These are phyloP conservation scores for Cantharellus anzutake DNA, from an alignment of 768 basidiomycete genomes.

Conservation along the genomic window DNA sequence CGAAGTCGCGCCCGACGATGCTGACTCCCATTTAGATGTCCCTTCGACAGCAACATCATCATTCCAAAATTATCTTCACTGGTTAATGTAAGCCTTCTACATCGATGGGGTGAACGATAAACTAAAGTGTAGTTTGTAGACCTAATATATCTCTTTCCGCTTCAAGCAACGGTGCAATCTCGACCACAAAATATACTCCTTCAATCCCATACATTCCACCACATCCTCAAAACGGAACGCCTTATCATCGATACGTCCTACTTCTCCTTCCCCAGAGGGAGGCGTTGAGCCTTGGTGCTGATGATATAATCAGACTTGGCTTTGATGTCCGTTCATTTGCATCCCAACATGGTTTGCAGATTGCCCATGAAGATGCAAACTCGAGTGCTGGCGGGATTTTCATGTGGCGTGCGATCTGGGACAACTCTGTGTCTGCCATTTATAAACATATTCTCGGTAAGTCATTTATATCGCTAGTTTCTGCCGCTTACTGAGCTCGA, in stretches of 20 bases:
- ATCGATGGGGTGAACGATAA: not conserved
- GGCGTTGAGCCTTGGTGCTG: conserved; percentile 10
- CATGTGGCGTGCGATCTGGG: conserved; percentile 75
- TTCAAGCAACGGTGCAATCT: not conserved
- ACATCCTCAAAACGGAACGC: conserved; percentile 76
- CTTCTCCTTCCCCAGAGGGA: conserved; percentile 56
- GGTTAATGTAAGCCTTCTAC: conserved; percentile 46
- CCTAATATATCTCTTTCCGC: conserved; percentile 63
- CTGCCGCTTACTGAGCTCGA: not conserved
- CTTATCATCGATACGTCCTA: conserved; percentile 75
- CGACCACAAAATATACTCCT: not conserved
- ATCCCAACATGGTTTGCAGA: conserved; percentile 25
- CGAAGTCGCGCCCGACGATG: not conserved
- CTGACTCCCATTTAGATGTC: conserved; percentile 33
- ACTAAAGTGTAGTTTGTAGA: conserved; percentile 19
- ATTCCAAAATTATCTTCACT: conserved; percentile 64
- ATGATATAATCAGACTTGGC: conserved; percentile 14
- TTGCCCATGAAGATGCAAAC: conserved; percentile 8
- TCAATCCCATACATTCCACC: conserved; percentile 56
- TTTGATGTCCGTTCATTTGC: conserved; percentile 55
- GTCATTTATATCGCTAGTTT: conserved; percentile 16
- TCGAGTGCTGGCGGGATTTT: conserved; percentile 45
- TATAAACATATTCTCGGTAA: conserved; percentile 48
- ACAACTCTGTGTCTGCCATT: conserved; percentile 40
- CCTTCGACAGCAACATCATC: conserved; percentile 49